A percentile compares a stretch with the other conserved stretches of the same genome.
Evolutionary conservation across 2,329 filamentous ascomycete genomes (phyloP).

Genomic region (Fusarium xyrophilum): DNA sequence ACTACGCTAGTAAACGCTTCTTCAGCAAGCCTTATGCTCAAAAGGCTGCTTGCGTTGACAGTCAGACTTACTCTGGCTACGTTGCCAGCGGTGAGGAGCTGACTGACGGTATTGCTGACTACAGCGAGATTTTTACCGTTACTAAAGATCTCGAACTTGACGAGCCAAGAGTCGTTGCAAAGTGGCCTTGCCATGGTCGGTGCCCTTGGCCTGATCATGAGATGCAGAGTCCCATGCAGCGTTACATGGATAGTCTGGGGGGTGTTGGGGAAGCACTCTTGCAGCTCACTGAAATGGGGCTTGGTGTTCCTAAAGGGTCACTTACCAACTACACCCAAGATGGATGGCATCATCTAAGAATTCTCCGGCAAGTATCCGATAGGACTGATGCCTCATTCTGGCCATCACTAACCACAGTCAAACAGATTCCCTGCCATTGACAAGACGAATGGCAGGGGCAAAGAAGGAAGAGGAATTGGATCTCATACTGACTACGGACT

Average conservation of each 20-base stretch:
- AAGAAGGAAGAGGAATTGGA: conserved; percentile 57
- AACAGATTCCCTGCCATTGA: conserved; percentile 43
- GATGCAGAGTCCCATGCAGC: conserved; percentile 50
- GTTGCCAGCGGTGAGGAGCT: conserved; percentile 58
- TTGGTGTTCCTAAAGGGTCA: conserved; percentile 50
- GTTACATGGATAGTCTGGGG: conserved; percentile 52
- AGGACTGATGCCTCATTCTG: fast-evolving
- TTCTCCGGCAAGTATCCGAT: conserved; percentile 48
- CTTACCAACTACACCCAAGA: conserved; percentile 53
- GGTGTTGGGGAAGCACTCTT: conserved; percentile 54
- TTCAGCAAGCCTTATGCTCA: conserved; percentile 47
- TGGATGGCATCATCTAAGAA: conserved; percentile 60
- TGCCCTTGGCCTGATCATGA: conserved; percentile 55
- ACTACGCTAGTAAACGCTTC: conserved; percentile 49
- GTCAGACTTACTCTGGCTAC: conserved; percentile 56
- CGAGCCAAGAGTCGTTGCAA: conserved; percentile 49
- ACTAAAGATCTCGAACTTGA: conserved; percentile 53
- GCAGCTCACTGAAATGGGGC: conserved; percentile 54
- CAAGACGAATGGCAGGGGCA: conserved; percentile 56
- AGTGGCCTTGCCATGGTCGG: conserved; percentile 59
- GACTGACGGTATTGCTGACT: conserved; percentile 57
- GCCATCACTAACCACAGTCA: fast-evolving
- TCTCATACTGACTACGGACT: conserved; percentile 61
- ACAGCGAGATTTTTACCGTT: conserved; percentile 60
- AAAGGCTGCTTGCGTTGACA: conserved; percentile 54